Percentiles rank a stretch among this genome's conserved stretches.
phyloP scores from a whole-genome alignment of 805 yeast genomes.

The Kodamaea lidongshanica region DNA sequence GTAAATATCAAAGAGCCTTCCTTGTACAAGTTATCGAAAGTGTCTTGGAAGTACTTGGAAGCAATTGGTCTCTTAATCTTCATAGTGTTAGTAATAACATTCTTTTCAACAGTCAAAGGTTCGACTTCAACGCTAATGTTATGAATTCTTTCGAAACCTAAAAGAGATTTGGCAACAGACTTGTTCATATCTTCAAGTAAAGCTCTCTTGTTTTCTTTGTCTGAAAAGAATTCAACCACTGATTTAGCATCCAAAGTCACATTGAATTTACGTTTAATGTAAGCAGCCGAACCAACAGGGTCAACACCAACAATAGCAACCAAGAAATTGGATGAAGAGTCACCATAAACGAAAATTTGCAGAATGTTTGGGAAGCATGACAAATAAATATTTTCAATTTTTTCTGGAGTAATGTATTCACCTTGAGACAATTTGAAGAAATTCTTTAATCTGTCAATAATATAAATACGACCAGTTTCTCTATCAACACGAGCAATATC shows the following conservation, averaged over 20 bases:
- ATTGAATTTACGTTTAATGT: conserved; percentile 8
- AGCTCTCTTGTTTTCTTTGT: conserved; percentile 13
- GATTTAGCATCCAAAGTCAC: conserved; percentile 9
- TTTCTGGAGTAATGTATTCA: conserved; percentile 68
- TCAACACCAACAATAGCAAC: conserved; percentile 63
- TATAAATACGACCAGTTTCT: conserved; percentile 46
- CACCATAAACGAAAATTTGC: conserved; percentile 61
- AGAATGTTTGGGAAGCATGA: conserved; percentile 43
- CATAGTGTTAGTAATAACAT: conserved; percentile 62
- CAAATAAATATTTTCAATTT: conserved; percentile 59
- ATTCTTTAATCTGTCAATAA: conserved; percentile 73
- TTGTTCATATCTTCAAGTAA: conserved; percentile 21
- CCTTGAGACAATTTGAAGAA: conserved; percentile 58
- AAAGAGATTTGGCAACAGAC: conserved; percentile 15
- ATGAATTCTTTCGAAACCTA: conserved; percentile 32
- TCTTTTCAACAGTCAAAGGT: conserved; percentile 47
- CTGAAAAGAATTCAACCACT: conserved; percentile 12
- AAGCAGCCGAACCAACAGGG: conserved; percentile 21
- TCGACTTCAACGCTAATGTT: conserved; percentile 22
- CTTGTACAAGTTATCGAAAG: conserved; percentile 27
- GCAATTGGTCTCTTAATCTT: conserved; percentile 43
- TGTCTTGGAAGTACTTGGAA: conserved; percentile 20
- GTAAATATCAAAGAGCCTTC: conserved; percentile 25
- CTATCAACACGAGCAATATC: conserved; percentile 53
- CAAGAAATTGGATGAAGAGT: conserved; percentile 48